Evolutionary conservation across 768 basidiomycete genomes (phyloP), one percentile per base, ranked within the genome.

Genomic region (Pleurotus djamor): DNA sequence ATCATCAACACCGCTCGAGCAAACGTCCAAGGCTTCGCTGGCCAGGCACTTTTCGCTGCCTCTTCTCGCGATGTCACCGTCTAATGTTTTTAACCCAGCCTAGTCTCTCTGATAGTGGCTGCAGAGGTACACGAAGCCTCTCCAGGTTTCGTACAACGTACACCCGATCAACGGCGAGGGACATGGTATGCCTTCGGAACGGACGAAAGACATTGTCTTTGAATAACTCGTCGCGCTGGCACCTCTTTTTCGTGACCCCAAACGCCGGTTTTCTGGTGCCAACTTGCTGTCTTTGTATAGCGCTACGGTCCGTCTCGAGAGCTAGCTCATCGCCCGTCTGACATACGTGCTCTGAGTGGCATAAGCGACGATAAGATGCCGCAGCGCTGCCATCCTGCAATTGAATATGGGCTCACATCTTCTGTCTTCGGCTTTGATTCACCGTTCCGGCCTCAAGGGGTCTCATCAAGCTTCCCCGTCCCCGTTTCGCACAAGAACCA

Each of bases 401-500:
- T 56, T 41, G 38, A 56, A 28, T 28, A 45, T 44, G 54, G 54
- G 32, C 36, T 33, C 37, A 8, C 28, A 50, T 17, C 17, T 17
- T 32, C 16, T 50, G 7, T 56, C 54, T 28, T 56, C 54, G 54
- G 54, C 38, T 56, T 28, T 56, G 54, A 44, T 56, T 10, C 37
- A 47, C 51, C 37, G 37, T 52, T 36, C 32, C 34, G 51, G 51
- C n/a, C 13, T 32, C 51, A 52, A 35, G 49, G 49, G 28, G 34
- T 12, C 38, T 56, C 41, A 44, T 56, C 54, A 28, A 17, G 54
- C 54, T 56, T 56, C 54, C 38, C 54, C 37, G 41, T 43, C 54
- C 54, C 54, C 54, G 16, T 43, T 56, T 44, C 54, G 28, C 21
- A 32, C 54, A 56, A 38, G 37, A 52, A 52, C n/a, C 33, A 33